Conservation (phyloP, 2,329 filamentous ascomycete genomes). For the Mariannaea sp. region DNA sequence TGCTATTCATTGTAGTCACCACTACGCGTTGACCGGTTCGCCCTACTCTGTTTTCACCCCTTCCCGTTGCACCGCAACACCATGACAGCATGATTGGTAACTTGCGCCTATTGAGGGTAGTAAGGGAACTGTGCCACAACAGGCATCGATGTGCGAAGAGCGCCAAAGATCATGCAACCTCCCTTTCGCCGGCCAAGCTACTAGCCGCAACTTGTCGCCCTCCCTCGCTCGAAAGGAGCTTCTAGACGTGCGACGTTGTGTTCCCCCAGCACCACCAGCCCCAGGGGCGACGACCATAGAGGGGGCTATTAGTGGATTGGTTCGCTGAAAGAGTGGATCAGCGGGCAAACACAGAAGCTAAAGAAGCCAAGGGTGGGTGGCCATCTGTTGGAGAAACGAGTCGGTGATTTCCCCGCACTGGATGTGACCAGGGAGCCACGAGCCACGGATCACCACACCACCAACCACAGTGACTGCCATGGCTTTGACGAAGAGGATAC, state of each 20-base stretch:
- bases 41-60: slow-evolving; percentile 12
- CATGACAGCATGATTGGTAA: slow-evolving; percentile 1
- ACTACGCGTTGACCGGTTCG: background rate
- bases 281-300: slow-evolving; percentile 5
- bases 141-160: slow-evolving; percentile 15
- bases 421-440: slow-evolving; percentile 3
- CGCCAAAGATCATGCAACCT: slow-evolving; percentile 30
- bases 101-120: background rate
- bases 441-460: slow-evolving; percentile 11
- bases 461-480: background rate
- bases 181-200: slow-evolving; percentile 34
- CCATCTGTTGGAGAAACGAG: slow-evolving; percentile 8
- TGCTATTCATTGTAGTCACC: too few relatives aligned
- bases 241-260: slow-evolving; percentile 16
- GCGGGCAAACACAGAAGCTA: slow-evolving; percentile 18
- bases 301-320: slow-evolving; percentile 2
- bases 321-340: slow-evolving; percentile 13
- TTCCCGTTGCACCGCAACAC: slow-evolving; percentile 21
- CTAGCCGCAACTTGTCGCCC: slow-evolving; percentile 23
- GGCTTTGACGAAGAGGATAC: background rate
- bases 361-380: slow-evolving; percentile 2
- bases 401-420: slow-evolving; percentile 23
- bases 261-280: slow-evolving; percentile 8
- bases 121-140: slow-evolving; percentile 12
- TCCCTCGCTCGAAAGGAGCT: slow-evolving; percentile 39